Conservation (phyloP, 2,329 filamentous ascomycete genomes). For the Aspergillus novofumigatus region DNA sequence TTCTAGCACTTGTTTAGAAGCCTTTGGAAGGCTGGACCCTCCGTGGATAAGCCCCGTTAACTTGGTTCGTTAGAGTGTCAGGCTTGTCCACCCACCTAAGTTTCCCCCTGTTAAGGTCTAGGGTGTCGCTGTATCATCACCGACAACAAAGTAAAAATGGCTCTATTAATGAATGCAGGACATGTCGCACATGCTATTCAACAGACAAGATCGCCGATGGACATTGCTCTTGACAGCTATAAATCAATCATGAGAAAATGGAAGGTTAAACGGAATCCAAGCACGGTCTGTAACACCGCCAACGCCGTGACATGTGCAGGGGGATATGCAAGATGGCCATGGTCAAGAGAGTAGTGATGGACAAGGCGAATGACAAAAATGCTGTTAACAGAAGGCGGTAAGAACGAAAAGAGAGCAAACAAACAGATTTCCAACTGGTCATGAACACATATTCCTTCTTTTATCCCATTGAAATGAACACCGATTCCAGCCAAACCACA, state of each 20-base stretch:
- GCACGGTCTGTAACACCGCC: slow-evolving; percentile 12
- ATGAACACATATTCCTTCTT: slow-evolving; percentile 16
- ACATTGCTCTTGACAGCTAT: background rate
- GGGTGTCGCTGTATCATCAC: no score
- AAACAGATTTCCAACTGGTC: slow-evolving; percentile 19
- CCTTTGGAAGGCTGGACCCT: no score
- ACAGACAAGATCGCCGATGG: background rate
- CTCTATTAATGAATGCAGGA: slow-evolving; percentile 1
- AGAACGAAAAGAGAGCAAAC: slow-evolving; percentile 2
- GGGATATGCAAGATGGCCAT: slow-evolving; percentile 20
- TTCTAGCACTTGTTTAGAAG: no score
- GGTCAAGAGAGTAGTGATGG: slow-evolving; percentile 4
- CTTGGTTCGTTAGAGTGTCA: no score
- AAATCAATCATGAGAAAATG: background rate
- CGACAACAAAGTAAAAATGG: slow-evolving; percentile 7
- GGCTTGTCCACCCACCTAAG: no score
- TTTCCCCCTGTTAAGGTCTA: no score
- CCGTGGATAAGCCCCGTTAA: no score
- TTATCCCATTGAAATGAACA: slow-evolving; percentile 6
- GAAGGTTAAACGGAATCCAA: slow-evolving; percentile 1
- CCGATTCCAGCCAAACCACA: slow-evolving; percentile 5
- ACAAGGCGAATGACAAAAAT: slow-evolving; percentile 1
- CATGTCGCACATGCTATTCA: background rate
- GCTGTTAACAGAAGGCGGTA: slow-evolving; percentile 1
- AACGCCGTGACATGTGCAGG: slow-evolving; percentile 22